Evolutionary conservation across 2,329 filamentous ascomycete genomes (phyloP).

Genomic region (Aspergillus hiratsukae): DNA sequence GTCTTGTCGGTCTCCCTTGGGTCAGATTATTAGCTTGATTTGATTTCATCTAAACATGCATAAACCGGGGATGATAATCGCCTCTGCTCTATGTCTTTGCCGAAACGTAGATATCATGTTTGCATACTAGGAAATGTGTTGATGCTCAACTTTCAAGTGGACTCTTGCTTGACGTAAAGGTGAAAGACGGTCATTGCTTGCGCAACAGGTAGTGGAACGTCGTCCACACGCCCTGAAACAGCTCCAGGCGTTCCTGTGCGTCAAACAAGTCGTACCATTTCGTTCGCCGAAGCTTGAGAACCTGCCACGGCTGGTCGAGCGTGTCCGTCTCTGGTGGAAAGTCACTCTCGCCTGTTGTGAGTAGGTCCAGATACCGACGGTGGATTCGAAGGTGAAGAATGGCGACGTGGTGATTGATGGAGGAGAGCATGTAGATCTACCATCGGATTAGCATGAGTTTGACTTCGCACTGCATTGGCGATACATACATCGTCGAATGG

Average conservation of each 20-base stretch:
- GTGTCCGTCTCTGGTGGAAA: constrained; percentile 18
- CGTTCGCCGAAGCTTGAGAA: constrained; percentile 51
- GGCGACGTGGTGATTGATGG: constrained; percentile 59
- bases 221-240: constrained; percentile 55
- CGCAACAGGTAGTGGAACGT: constrained; percentile 52
- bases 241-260: constrained; percentile 50
- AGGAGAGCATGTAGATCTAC: constrained; percentile 59
- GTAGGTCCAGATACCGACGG: constrained; percentile 51
- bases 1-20: background rate
- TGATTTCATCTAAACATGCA: background rate
- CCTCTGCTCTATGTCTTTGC: background rate
- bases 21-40: background rate
- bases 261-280: constrained; percentile 58
- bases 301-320: constrained; percentile 44
- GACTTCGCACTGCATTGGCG: background rate
- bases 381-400: constrained; percentile 57
- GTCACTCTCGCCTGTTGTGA: constrained; percentile 42
- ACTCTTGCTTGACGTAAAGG: background rate
- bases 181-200: constrained; percentile 11
- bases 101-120: background rate
- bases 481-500: constrained; percentile 51
- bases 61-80: background rate
- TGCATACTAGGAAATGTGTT: background rate
- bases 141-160: background rate
- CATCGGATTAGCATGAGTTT: background rate